Conservation (phyloP, 495 filamentous ascomycete species). For the Cenococcum geophilum region DNA sequence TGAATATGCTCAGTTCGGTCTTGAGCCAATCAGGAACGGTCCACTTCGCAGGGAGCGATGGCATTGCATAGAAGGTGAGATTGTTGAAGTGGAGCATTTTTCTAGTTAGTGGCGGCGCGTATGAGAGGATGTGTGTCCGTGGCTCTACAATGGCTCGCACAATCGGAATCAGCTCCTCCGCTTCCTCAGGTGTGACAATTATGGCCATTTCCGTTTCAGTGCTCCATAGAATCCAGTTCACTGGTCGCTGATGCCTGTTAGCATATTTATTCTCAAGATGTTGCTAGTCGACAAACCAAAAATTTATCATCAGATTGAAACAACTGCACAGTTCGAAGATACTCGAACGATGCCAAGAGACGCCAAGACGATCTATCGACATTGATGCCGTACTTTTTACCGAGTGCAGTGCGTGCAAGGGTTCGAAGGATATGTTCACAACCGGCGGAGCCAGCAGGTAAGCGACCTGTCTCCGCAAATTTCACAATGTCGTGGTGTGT, state of each 20-base stretch:
- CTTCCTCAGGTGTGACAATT: constrained; percentile 52
- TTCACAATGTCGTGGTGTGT: constrained; percentile 40
- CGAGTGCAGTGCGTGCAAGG: constrained; percentile 37
- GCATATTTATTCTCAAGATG: constrained; percentile 18
- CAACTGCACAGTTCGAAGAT: too few relatives aligned
- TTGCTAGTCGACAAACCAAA: constrained; percentile 6
- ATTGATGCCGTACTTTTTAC: constrained; percentile 34
- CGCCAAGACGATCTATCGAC: constrained; percentile 27
- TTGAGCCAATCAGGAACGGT: constrained; percentile 43
- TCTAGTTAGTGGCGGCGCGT: constrained; percentile 49
- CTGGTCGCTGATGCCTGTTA: constrained; percentile 39
- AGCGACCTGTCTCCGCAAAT: constrained; percentile 25
- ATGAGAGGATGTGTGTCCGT: constrained; percentile 44
- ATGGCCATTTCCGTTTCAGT: constrained; percentile 38
- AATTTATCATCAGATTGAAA: too few relatives aligned
- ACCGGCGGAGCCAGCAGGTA: too few relatives aligned
- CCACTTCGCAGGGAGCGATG: constrained; percentile 39
- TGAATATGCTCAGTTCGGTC: constrained; percentile 51
- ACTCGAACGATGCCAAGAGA: too few relatives aligned
- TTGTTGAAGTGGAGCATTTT: constrained; percentile 51
- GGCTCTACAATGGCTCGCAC: constrained; percentile 29
- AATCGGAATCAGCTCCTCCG: constrained; percentile 43
- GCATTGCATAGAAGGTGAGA: constrained; percentile 45
- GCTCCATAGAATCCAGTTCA: constrained; percentile 48
- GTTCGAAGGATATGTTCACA: too few relatives aligned